Conservation (phyloP, 495 filamentous ascomycete species). For the Paragyromitra xinjiangensis region DNA sequence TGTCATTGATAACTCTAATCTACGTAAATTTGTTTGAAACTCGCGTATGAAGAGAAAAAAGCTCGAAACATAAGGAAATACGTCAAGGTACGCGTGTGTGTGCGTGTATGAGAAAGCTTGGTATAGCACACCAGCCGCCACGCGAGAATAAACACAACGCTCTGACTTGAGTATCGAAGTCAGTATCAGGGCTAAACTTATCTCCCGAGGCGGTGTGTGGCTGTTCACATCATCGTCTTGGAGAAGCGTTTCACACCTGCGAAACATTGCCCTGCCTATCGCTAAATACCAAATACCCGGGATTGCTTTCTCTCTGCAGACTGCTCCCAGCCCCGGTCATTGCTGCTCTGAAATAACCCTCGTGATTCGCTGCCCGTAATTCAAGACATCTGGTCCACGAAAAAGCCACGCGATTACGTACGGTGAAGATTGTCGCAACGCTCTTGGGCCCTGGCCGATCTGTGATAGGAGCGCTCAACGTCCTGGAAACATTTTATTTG, state of each 20-base stretch:
- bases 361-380: not conserved
- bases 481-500: constrained; percentile 6
- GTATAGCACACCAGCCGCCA: not conserved
- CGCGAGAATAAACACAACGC: constrained; percentile 13
- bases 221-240: not conserved
- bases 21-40: constrained; percentile 5
- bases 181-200: constrained; percentile 31
- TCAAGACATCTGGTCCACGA: not conserved
- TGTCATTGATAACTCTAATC: constrained; percentile 21
- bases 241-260: constrained; percentile 5
- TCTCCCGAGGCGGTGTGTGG: constrained; percentile 7
- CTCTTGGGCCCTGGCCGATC: not conserved
- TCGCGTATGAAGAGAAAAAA: not conserved
- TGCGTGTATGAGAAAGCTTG: constrained; percentile 2
- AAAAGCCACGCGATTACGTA: constrained; percentile 31
- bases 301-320: not conserved
- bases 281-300: constrained; percentile 19
- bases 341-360: not conserved
- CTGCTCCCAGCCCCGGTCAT: not conserved
- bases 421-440: constrained; percentile 22
- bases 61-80: constrained; percentile 6
- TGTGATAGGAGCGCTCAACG: constrained; percentile 37
- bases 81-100: not conserved
- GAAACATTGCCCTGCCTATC: constrained; percentile 26
- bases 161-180: not conserved